Conservation (phyloP, 441 rosid species). For the Erodium trifolium region DNA sequence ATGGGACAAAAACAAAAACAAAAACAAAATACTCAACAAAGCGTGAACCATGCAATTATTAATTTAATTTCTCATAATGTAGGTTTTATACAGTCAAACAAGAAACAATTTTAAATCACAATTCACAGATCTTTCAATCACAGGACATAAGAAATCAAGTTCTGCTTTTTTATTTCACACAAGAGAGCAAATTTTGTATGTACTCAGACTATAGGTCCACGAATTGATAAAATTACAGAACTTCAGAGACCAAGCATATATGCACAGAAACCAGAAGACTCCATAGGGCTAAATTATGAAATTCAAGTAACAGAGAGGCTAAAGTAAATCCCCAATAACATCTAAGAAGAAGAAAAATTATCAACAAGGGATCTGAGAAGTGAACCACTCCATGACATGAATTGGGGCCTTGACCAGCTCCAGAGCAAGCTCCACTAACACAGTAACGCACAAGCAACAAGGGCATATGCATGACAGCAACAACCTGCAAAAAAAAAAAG, state of each 20-base stretch:
- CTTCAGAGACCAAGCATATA: background rate
- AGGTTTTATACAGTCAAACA: background rate
- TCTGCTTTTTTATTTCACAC: slow-evolving; percentile 1
- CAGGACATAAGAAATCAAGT: background rate
- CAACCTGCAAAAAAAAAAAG: slow-evolving; percentile 37
- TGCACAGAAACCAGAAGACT: background rate
- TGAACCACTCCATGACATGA: slow-evolving; percentile 67
- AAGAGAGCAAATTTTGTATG: too few relatives aligned
- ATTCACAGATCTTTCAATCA: background rate
- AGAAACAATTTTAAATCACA: background rate
- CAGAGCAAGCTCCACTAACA: slow-evolving; percentile 55
- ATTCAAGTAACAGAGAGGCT: background rate
- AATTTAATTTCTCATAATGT: background rate
- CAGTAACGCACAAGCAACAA: slow-evolving; percentile 49
- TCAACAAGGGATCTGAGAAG: slow-evolving; percentile 56
- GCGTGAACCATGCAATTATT: background rate
- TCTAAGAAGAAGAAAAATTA: background rate
- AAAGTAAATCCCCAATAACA: background rate
- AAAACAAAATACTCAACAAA: background rate
- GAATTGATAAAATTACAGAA: background rate
- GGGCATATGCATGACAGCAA: slow-evolving; percentile 49
- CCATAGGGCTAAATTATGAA: background rate
- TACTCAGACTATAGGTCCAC: too few relatives aligned
- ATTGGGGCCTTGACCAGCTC: slow-evolving; percentile 63
- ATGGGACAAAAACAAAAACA: background rate